Base-by-base conservation (phyloP, 2,329 filamentous ascomycete genomes). In the Eutypella sp. region DNA sequence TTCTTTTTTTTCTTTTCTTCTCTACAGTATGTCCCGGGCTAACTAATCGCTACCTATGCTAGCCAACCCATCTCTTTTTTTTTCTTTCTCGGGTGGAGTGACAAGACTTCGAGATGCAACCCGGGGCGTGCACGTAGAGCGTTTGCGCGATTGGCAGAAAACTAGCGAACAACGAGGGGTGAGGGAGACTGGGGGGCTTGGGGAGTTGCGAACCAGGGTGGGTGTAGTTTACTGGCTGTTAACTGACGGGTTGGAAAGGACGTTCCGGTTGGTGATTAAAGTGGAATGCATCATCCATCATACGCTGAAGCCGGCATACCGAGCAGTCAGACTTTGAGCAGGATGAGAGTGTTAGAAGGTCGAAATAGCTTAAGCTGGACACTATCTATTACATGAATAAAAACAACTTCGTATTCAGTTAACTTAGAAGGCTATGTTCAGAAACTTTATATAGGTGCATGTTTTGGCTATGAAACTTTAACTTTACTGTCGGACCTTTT, bases 261-360 rank as follows among this genome's bases (percentile, higher is more conserved):
- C n/a, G 36, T 19, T 39, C 36, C 36, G 36, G 36, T 39, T 39
- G 36, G 36, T 20, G 36, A 39, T 39, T 15, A 39, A 39, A 24
- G 36, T 24, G 34, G 22, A 20, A 11, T 20, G 18, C 18, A n/a
- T n/a, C n/a, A n/a, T n/a, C n/a, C n/a, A n/a, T n/a, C n/a, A n/a
- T n/a, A n/a, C n/a, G n/a, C n/a, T n/a, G 34, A 38, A 20, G 9
- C 11, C 34, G 34, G 34, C 34, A 38, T 19, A 24, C 19, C 36
- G 23, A 15, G 36, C 18, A 13, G 13, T 15, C 29, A 33, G 29
- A 16, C 29, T n/a, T n/a, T n/a, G n/a, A n/a, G n/a, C n/a, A n/a
- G n/a, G n/a, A n/a, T n/a, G n/a, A n/a, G n/a, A n/a, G n/a, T n/a
- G n/a, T n/a, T n/a, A n/a, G n/a, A n/a, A n/a, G n/a, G n/a, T n/a